phyloP scores from a whole-genome alignment of 305 asterid genomes.

The Salvia sclarea region DNA sequence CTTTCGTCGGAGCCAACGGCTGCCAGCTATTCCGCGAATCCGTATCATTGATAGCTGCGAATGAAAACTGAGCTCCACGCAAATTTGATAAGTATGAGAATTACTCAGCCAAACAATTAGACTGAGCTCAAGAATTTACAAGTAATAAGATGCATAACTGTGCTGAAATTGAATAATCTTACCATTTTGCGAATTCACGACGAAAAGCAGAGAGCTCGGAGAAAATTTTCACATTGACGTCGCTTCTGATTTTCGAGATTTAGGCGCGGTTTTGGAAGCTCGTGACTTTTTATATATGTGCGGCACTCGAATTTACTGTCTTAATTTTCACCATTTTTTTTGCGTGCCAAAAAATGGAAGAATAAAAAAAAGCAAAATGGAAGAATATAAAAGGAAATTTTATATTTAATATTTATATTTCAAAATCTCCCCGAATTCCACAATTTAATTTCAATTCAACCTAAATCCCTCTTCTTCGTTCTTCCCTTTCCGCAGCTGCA shows the following conservation, averaged over 20 bases:
- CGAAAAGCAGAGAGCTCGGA: not conserved
- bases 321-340: constrained; percentile 3
- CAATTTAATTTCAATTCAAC: too few species aligned
- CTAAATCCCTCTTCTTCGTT: too few species aligned
- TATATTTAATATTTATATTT: too few species aligned
- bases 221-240: not conserved
- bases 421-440: too few species aligned
- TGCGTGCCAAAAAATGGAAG: not conserved
- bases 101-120: constrained; percentile 4
- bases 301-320: not conserved
- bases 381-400: not conserved
- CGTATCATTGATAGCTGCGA: constrained; percentile 88
- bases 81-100: constrained; percentile 8
- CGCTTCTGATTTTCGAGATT: constrained; percentile 25
- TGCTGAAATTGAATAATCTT: constrained; percentile 10
- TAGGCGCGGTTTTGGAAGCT: constrained; percentile 41
- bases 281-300: not conserved
- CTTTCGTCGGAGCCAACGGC: constrained; percentile 96
- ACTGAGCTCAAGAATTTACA: not conserved
- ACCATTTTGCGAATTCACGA: constrained; percentile 36
- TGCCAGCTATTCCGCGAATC: constrained; percentile 77
- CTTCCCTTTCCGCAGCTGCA: too few species aligned
- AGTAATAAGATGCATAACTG: constrained; percentile 10
- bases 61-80: constrained; percentile 65
- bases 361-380: not conserved